Evolutionary conservation across 164 flowering plant genomes (phyloP).

Genomic region (Vitis rupestris): DNA sequence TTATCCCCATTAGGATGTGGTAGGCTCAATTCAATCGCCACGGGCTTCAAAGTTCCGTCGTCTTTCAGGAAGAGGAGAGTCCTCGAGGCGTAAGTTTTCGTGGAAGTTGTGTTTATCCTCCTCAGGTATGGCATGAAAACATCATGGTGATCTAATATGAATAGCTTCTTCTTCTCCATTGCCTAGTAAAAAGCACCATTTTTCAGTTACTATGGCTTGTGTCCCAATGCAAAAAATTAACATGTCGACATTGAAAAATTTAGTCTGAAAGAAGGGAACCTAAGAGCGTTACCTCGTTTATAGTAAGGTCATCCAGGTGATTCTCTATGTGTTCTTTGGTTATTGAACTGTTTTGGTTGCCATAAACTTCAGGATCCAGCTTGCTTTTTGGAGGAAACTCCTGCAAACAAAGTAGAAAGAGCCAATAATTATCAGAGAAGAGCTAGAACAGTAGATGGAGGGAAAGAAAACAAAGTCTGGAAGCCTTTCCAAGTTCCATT

Average conservation of each 20-base stretch:
- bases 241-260: too few species aligned
- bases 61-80: constrained; percentile 49
- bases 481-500: neutral
- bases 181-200: constrained; percentile 28
- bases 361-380: constrained; percentile 40
- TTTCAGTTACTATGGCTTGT: too few species aligned
- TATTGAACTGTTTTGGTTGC: constrained; percentile 47
- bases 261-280: neutral
- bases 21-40: constrained; percentile 61
- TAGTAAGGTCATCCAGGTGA: constrained; percentile 30
- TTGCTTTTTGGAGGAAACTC: constrained; percentile 59
- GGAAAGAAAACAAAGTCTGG: neutral
- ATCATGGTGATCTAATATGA: constrained; percentile 55
- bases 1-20: constrained; percentile 56
- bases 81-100: constrained; percentile 56
- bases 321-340: constrained; percentile 32
- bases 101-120: constrained; percentile 44
- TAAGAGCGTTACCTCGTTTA: constrained; percentile 36
- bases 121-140: constrained; percentile 53
- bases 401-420: constrained; percentile 24
- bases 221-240: too few species aligned
- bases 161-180: constrained; percentile 32
- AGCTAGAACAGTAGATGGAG: neutral
- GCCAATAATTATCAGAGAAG: neutral
- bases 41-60: constrained; percentile 54